Percentiles rank a stretch among this genome's conserved stretches.
Conservation (phyloP, 2,329 filamentous ascomycete genomes). For the Davidsoniella virescens region DNA sequence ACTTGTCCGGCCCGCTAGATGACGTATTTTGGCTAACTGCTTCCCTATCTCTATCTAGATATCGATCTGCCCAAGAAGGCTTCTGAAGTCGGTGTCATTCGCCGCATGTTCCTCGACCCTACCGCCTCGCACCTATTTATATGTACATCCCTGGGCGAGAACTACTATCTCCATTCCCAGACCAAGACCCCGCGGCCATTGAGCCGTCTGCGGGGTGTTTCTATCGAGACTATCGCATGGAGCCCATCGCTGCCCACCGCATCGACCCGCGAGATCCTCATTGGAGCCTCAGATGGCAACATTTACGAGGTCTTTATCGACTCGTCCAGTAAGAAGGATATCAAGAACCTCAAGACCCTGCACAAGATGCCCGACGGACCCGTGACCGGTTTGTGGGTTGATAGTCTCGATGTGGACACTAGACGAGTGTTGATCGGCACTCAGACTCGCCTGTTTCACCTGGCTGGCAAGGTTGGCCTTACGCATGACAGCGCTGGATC, state of each 20-base stretch:
- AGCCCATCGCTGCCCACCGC: slow-evolving; percentile 84
- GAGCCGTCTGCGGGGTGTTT: slow-evolving; percentile 66
- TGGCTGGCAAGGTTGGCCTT: slow-evolving; percentile 60
- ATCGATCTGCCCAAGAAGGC: slow-evolving; percentile 93
- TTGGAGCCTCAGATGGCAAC: slow-evolving; percentile 85
- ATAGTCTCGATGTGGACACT: slow-evolving; percentile 55
- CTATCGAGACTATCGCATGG: slow-evolving; percentile 85
- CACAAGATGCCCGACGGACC: slow-evolving; percentile 71
- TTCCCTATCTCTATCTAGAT: slow-evolving; percentile 35
- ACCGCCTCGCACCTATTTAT: slow-evolving; percentile 89
- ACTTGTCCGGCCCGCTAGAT: neutral
- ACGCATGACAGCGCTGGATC: slow-evolving; percentile 67
- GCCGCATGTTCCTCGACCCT: slow-evolving; percentile 92
- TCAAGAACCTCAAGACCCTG: slow-evolving; percentile 74
- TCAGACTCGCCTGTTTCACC: slow-evolving; percentile 60
- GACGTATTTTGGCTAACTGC: neutral
- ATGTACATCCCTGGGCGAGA: slow-evolving; percentile 81
- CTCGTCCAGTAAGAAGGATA: slow-evolving; percentile 75
- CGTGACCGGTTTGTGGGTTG: slow-evolving; percentile 73
- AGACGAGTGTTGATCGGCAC: slow-evolving; percentile 69
- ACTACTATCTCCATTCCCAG: slow-evolving; percentile 95
- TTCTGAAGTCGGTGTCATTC: slow-evolving; percentile 79
- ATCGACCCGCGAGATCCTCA: slow-evolving; percentile 81
- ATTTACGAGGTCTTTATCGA: slow-evolving; percentile 94
- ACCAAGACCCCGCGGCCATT: slow-evolving; percentile 74